Conservation (phyloP, 257 asterid species). For the Paraleonurus japonicus region DNA sequence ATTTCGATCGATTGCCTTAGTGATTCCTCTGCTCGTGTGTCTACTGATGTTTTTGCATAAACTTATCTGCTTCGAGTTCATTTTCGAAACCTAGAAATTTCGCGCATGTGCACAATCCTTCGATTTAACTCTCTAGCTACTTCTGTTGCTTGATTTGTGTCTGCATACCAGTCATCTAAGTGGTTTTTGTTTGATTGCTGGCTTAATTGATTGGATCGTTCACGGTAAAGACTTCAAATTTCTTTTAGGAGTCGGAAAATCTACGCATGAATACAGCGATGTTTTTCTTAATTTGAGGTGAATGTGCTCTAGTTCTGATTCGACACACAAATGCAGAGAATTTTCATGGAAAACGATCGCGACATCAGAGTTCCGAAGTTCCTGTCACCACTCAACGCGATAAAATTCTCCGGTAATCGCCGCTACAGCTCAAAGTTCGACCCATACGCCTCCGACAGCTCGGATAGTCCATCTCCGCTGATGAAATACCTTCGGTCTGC, state of each 20-base stretch:
- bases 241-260: constrained; percentile 7
- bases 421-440: constrained; percentile 40
- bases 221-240: constrained; percentile 15
- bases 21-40: constrained; percentile 1
- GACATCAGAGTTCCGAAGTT: constrained; percentile 37
- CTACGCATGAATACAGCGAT: background rate
- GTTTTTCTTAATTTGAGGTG: background rate
- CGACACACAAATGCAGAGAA: constrained; percentile 35
- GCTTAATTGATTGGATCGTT: constrained; percentile 4
- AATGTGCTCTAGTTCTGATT: constrained; percentile 4
- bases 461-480: constrained; percentile 45
- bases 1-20: background rate
- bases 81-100: constrained; percentile 27
- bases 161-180: background rate
- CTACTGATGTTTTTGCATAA: background rate
- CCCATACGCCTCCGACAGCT: constrained; percentile 58
- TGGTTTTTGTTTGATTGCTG: background rate
- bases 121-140: background rate
- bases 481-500: constrained; percentile 43
- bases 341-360: constrained; percentile 46
- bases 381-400: constrained; percentile 37
- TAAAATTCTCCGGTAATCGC: constrained; percentile 31
- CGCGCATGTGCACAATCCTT: constrained; percentile 8
- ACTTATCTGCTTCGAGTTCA: background rate
- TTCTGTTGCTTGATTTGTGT: constrained; percentile 15